Evolutionary conservation across 495 filamentous ascomycete species (phyloP).

Genomic region (Penicillium macrosclerotiorum): DNA sequence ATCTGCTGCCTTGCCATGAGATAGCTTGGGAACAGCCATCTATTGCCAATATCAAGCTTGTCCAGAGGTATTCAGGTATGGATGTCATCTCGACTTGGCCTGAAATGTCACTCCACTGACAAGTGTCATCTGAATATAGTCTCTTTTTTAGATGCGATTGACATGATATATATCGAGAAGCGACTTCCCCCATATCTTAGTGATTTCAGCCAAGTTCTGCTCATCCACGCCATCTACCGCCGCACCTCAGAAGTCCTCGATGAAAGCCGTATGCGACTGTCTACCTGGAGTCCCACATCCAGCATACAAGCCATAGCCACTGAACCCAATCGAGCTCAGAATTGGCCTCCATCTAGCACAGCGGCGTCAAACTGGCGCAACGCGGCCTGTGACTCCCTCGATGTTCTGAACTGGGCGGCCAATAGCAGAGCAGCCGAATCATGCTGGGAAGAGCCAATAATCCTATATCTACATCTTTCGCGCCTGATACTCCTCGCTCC

Average conservation of each 20-base stretch:
- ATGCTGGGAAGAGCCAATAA: slow-evolving; percentile 4
- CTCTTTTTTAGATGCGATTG: slow-evolving; percentile 1
- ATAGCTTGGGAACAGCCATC: slow-evolving; percentile 2
- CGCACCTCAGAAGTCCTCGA: slow-evolving; percentile 1
- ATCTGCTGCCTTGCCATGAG: slow-evolving; percentile 2
- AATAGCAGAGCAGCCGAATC: slow-evolving; percentile 1
- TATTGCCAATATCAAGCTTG: background rate
- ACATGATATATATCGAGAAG: slow-evolving; percentile 1
- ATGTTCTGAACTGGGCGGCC: background rate
- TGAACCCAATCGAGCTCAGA: background rate
- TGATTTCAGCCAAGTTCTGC: slow-evolving; percentile 3
- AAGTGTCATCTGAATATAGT: background rate
- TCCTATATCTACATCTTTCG: slow-evolving; percentile 4
- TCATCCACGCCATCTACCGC: slow-evolving; percentile 5
- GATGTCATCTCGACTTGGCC: background rate
- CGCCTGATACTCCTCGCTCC: background rate
- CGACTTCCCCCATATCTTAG: background rate
- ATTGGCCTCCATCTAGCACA: slow-evolving; percentile 2
- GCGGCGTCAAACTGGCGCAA: background rate
- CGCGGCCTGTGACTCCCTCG: slow-evolving; percentile 4
- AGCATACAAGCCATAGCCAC: background rate
- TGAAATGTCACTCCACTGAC: background rate
- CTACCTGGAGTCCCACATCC: background rate
- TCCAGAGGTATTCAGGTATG: background rate
- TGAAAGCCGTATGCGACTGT: background rate